Evolutionary conservation across 495 filamentous ascomycete species (phyloP).

Genomic region (Immersiella caudata): DNA sequence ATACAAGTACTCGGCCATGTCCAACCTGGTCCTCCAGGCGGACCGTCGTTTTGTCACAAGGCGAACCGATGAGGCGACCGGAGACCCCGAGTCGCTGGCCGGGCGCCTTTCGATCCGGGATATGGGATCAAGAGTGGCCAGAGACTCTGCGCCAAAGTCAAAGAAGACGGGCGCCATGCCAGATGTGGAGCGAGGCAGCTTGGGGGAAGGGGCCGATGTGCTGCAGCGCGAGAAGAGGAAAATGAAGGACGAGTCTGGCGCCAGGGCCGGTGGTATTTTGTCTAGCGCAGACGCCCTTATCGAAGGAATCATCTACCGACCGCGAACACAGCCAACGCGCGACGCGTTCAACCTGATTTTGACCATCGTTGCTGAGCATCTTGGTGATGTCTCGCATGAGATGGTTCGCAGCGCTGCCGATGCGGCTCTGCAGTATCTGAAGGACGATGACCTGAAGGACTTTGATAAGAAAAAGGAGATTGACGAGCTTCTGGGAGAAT

Average conservation of each 20-base stretch:
- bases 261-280: slow-evolving; percentile 78
- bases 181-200: slow-evolving; percentile 72
- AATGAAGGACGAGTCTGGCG: slow-evolving; percentile 72
- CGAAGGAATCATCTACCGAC: slow-evolving; percentile 82
- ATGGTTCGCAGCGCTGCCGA: slow-evolving; percentile 95
- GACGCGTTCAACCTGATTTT: slow-evolving; percentile 96
- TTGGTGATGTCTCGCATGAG: slow-evolving; percentile 92
- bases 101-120: slow-evolving; percentile 89
- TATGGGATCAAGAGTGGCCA: slow-evolving; percentile 84
- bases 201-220: slow-evolving; percentile 85
- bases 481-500: slow-evolving; percentile 84
- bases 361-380: slow-evolving; percentile 81
- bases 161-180: slow-evolving; percentile 69
- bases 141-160: slow-evolving; percentile 77
- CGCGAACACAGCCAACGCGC: slow-evolving; percentile 86
- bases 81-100: slow-evolving; percentile 95
- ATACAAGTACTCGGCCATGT: slow-evolving; percentile 99
- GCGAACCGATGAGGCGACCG: slow-evolving; percentile 90
- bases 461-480: slow-evolving; percentile 98
- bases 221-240: slow-evolving; percentile 86
- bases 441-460: slow-evolving; percentile 95
- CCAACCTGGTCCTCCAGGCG: slow-evolving; percentile 99
- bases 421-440: slow-evolving; percentile 85
- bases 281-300: slow-evolving; percentile 83
- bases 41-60: slow-evolving; percentile 94